A percentile compares a stretch with the other conserved stretches of the same genome.
Evolutionary conservation across 139 green algal genomes (phyloP).

Genomic region (Raphidocelis subcapitata): DNA sequence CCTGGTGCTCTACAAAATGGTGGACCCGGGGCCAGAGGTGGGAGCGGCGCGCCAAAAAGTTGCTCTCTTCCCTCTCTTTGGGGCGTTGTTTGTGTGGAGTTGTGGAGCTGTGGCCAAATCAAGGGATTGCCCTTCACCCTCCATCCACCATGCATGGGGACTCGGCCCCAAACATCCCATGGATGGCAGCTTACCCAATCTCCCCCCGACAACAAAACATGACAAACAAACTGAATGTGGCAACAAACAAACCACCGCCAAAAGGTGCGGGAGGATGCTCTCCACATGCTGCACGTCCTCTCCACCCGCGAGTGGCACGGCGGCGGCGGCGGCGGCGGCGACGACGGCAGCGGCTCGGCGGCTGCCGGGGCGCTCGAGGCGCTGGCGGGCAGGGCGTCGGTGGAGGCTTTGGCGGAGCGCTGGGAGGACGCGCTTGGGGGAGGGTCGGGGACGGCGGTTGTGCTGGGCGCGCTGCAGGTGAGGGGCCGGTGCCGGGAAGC

Average conservation of each 20-base stretch:
- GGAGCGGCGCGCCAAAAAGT: constrained; percentile 35
- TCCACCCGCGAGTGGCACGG: constrained; percentile 60
- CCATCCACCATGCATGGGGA: background rate
- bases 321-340: constrained; percentile 12
- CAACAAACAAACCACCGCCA: too few species aligned
- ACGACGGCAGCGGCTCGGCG: background rate
- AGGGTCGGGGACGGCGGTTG: constrained; percentile 35
- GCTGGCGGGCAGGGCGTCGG: background rate
- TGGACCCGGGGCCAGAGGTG: constrained; percentile 58
- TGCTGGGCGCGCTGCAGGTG: constrained; percentile 73
- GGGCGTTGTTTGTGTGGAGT: background rate
- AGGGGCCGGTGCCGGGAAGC: too few species aligned
- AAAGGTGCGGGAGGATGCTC: constrained; percentile 79
- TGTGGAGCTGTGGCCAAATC: too few species aligned
- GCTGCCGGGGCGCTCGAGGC: too few species aligned
- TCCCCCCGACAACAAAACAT: too few species aligned
- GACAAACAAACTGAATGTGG: too few species aligned
- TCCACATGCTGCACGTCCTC: constrained; percentile 83
- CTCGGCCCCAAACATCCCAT: background rate
- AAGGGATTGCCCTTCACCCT: too few species aligned
- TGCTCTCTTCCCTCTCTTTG: background rate
- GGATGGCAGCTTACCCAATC: too few species aligned
- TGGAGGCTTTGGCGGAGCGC: background rate
- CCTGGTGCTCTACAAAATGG: constrained; percentile 93
- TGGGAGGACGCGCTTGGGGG: constrained; percentile 7